Evolutionary conservation across 306 rosid genomes (phyloP).

Genomic region (Vigna unguiculata): DNA sequence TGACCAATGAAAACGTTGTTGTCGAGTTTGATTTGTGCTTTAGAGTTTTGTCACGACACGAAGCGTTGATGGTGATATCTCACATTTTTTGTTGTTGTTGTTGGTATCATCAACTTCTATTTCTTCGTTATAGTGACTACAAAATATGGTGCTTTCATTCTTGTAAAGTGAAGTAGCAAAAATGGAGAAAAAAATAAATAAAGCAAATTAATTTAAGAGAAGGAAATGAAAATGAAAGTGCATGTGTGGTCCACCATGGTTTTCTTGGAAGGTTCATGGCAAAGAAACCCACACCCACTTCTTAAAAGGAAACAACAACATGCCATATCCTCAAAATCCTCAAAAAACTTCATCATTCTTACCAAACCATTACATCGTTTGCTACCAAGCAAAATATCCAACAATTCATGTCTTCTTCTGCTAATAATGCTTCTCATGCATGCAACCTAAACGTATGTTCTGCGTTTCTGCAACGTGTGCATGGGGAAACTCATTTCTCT

Average conservation of each 20-base stretch:
- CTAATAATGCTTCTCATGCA: conserved; percentile 29
- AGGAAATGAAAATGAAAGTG: background rate
- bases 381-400: conserved; percentile 5
- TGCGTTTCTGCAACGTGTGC: conserved; percentile 12
- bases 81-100: conserved; percentile 23
- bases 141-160: conserved; percentile 9
- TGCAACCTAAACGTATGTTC: conserved; percentile 16
- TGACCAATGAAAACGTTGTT: conserved; percentile 19
- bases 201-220: conserved; percentile 1
- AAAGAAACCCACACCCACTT: conserved; percentile 42
- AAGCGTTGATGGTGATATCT: conserved; percentile 43
- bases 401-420: background rate
- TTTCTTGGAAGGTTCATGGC: conserved; percentile 64
- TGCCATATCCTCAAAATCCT: background rate
- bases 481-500: background rate
- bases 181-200: background rate
- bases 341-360: background rate
- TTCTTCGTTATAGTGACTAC: background rate
- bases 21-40: conserved; percentile 41
- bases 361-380: conserved; percentile 7
- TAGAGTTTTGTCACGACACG: conserved; percentile 36
- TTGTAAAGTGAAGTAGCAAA: conserved; percentile 30
- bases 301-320: conserved; percentile 18
- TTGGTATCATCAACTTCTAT: background rate
- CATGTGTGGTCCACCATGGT: conserved; percentile 40